These are phyloP conservation scores for Taphrina populina DNA, from an alignment of 1,139 yeast genomes.

Conservation along the genomic window DNA sequence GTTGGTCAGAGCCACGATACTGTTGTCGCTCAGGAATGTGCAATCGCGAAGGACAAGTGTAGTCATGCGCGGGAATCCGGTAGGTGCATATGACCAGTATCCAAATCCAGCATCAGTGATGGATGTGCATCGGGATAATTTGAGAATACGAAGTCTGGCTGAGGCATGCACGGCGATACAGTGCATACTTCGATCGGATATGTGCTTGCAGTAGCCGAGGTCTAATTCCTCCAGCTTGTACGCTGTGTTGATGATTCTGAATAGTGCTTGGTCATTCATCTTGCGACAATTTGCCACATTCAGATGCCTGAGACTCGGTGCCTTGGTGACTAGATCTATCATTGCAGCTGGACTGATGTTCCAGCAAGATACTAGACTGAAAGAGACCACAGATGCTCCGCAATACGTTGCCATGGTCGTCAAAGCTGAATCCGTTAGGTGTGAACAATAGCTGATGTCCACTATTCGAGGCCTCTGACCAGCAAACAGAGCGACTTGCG, in stretches of 20 bases:
- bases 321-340: constrained; percentile 69
- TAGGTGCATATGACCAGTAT: constrained; percentile 54
- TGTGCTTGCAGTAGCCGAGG: constrained; percentile 69
- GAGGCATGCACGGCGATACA: constrained; percentile 62
- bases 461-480: constrained; percentile 64
- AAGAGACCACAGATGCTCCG: constrained; percentile 60
- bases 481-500: constrained; percentile 64
- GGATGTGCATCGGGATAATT: constrained; percentile 71
- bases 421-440: constrained; percentile 72
- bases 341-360: constrained; percentile 77
- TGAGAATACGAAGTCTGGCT: constrained; percentile 56
- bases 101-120: constrained; percentile 73
- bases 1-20: constrained; percentile 61
- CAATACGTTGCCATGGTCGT: constrained; percentile 67
- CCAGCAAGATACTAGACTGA: constrained; percentile 71
- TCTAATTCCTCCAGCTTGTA: constrained; percentile 45
- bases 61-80: constrained; percentile 55
- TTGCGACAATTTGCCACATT: constrained; percentile 72
- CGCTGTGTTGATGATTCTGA: constrained; percentile 58
- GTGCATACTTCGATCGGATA: constrained; percentile 66
- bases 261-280: constrained; percentile 68
- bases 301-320: constrained; percentile 56
- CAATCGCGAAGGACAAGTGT: constrained; percentile 65
- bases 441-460: constrained; percentile 71
- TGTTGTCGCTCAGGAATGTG: constrained; percentile 65